phyloP scores from a whole-genome alignment of 768 basidiomycete species.

The Boletus fagicola region DNA sequence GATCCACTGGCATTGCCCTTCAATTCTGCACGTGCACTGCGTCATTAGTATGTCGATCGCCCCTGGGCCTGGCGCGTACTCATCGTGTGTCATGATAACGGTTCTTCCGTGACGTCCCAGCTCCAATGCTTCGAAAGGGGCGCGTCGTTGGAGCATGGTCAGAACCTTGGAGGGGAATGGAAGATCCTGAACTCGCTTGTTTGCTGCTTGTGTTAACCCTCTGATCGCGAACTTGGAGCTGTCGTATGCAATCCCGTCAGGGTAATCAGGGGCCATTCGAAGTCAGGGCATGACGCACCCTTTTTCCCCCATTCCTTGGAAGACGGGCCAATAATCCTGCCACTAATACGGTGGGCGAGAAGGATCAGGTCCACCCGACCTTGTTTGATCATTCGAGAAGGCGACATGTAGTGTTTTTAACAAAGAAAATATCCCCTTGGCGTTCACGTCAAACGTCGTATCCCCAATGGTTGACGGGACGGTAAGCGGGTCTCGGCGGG shows the following conservation, averaged over 20 bases:
- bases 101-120: slow-evolving; percentile 39
- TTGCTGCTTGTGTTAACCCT: slow-evolving; percentile 23
- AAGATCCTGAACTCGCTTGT: slow-evolving; percentile 2
- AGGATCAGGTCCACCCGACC: too few relatives aligned
- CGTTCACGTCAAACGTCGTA: too few relatives aligned
- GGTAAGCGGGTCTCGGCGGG: too few relatives aligned
- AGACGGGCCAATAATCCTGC: too few relatives aligned
- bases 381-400: too few relatives aligned
- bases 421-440: too few relatives aligned
- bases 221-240: slow-evolving; percentile 23
- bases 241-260: not conserved
- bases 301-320: too few relatives aligned
- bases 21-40: not conserved
- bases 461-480: too few relatives aligned
- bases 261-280: too few relatives aligned
- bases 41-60: slow-evolving; percentile 2
- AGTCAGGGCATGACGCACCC: too few relatives aligned
- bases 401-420: too few relatives aligned
- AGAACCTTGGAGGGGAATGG: not conserved
- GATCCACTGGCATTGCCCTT: not conserved
- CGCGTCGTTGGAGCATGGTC: not conserved
- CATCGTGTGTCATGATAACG: slow-evolving; percentile 46
- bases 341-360: too few relatives aligned
- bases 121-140: slow-evolving; percentile 32
- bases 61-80: slow-evolving; percentile 11